Percentiles rank a stretch among this genome's conserved stretches.
Conservation (phyloP, 176 grass and related monocot species). For the Oryza officinalis region DNA sequence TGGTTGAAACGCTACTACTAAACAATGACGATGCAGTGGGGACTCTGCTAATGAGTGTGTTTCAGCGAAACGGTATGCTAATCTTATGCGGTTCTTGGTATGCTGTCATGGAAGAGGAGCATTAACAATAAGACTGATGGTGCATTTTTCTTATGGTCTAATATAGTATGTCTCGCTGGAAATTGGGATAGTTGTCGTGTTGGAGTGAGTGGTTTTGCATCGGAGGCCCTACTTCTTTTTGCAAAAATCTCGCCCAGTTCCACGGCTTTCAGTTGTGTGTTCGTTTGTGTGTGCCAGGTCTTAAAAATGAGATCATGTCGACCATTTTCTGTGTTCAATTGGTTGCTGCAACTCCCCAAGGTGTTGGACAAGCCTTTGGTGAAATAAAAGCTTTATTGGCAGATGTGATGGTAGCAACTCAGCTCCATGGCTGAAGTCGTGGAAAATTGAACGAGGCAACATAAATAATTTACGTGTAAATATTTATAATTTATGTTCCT, state of each 20-base stretch:
- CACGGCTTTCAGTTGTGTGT: background rate
- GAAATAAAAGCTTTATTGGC: background rate
- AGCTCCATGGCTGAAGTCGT: too few relatives aligned
- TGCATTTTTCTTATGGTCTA: conserved; percentile 14
- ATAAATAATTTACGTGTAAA: too few relatives aligned
- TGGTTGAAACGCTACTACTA: conserved; percentile 38
- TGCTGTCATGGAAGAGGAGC: conserved; percentile 34
- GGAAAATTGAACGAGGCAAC: too few relatives aligned
- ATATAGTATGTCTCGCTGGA: conserved; percentile 11
- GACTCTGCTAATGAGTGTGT: conserved; percentile 16
- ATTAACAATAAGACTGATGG: conserved; percentile 1
- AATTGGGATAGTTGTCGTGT: conserved; percentile 16
- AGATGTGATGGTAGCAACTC: background rate
- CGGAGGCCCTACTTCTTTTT: background rate
- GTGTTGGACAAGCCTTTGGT: background rate
- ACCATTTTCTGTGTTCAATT: background rate
- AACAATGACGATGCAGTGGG: conserved; percentile 40
- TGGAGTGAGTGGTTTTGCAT: background rate
- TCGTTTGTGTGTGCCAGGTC: background rate
- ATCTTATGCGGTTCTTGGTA: conserved; percentile 26
- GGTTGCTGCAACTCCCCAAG: background rate
- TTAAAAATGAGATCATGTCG: background rate
- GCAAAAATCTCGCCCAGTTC: background rate
- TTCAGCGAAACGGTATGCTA: conserved; percentile 33
- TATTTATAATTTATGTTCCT: too few relatives aligned